Conservation (phyloP, 192 early-diverging fungal species). For the Linnemannia zychae region DNA sequence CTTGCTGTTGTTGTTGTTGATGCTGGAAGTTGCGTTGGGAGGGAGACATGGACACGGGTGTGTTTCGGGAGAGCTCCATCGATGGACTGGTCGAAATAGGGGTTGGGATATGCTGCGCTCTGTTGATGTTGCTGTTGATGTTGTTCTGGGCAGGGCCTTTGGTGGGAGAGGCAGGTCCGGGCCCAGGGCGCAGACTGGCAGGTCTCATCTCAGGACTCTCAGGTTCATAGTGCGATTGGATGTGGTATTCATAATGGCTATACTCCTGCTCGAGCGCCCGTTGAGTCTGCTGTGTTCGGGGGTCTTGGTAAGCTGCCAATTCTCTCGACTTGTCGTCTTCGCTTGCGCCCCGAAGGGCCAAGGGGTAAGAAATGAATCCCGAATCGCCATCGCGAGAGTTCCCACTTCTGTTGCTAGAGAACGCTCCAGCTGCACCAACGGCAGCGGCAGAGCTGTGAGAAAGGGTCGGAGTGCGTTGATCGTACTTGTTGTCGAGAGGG, state of each 20-base stretch:
- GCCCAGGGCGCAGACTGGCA: neutral
- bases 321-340: neutral
- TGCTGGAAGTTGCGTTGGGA: slow-evolving; percentile 22
- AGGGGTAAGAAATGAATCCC: slow-evolving; percentile 16
- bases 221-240: slow-evolving; percentile 33
- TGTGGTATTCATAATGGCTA: slow-evolving; percentile 29
- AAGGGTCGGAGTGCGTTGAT: slow-evolving; percentile 9
- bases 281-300: neutral
- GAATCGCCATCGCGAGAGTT: slow-evolving; percentile 4
- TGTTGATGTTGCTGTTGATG: neutral
- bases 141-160: neutral
- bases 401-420: neutral
- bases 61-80: neutral
- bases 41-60: slow-evolving; percentile 14
- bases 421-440: neutral
- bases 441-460: neutral
- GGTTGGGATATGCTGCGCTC: neutral
- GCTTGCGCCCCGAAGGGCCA: slow-evolving; percentile 2
- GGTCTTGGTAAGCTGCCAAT: neutral
- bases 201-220: slow-evolving; percentile 7
- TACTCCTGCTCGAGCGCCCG: slow-evolving; percentile 16
- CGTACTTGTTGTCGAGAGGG: slow-evolving; percentile 24
- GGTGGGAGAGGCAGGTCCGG: neutral
- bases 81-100: slow-evolving; percentile 12
- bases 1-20: slow-evolving; percentile 14